These are phyloP conservation scores for Dryas integrifolia DNA, from an alignment of 331 rosid species.

Conservation along the genomic window DNA sequence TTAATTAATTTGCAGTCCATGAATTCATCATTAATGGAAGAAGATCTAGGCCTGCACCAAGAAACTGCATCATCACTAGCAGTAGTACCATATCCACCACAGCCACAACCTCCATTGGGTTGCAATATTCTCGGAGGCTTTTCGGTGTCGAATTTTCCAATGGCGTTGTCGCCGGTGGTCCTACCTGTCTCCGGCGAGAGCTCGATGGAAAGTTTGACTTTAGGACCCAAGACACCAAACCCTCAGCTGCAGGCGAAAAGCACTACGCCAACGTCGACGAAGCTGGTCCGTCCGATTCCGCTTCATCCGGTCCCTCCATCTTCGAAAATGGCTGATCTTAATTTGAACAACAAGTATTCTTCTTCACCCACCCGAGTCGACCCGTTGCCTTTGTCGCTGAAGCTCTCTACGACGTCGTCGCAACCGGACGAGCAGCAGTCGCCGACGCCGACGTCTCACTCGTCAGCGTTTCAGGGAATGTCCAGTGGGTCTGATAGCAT, in stretches of 20 bases:
- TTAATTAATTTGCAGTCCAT: conserved; percentile 34
- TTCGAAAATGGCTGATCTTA: conserved; percentile 58
- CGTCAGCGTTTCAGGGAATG: conserved; percentile 55
- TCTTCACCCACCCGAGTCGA: conserved; percentile 14
- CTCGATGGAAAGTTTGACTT: conserved; percentile 9
- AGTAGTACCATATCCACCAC: conserved; percentile 18
- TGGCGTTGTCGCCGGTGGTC: conserved; percentile 30
- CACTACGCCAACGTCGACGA: conserved; percentile 1
- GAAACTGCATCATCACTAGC: conserved; percentile 30
- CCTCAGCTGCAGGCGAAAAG: conserved; percentile 6
- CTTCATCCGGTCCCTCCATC: conserved; percentile 63
- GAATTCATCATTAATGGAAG: conserved; percentile 58
- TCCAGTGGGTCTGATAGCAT: conserved; percentile 54
- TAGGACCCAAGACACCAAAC: not conserved
- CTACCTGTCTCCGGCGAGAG: conserved; percentile 35
- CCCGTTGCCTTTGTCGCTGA: conserved; percentile 54
- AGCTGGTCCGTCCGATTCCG: conserved; percentile 63
- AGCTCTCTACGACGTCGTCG: conserved; percentile 29
- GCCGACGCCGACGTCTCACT: conserved; percentile 23
- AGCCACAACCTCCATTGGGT: conserved; percentile 22
- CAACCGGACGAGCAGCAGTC: conserved; percentile 38
- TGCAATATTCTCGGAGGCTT: conserved; percentile 37
- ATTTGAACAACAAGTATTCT: conserved; percentile 42
- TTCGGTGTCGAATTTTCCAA: conserved; percentile 36
- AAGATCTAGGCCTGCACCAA: conserved; percentile 36